Base-by-base conservation (phyloP, 352 stramenopile genomes). In the Globisporangium nodosum region DNA sequence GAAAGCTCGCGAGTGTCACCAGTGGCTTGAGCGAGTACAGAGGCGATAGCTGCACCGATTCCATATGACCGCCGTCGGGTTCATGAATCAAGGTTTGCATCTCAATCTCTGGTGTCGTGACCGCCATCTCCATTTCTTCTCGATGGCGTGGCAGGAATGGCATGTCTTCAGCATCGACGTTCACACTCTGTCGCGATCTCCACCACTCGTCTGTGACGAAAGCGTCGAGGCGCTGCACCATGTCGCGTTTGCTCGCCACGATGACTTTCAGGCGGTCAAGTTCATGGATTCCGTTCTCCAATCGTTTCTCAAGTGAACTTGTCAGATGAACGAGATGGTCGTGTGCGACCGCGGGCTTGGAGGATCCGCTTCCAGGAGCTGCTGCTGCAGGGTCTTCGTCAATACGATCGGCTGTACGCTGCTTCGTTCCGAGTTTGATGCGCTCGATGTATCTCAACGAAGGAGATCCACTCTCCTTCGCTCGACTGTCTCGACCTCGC, bases 381-480 rank as follows among this genome's bases (percentile, higher is more conserved):
- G 35, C 11, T 18, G 48, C 56, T 12, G n/a, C 61, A 18, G 24
- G 21, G 18, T 6, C 33, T 3, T 60, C 51, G 15, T 12, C 18
- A 0, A 51, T 58, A 61, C 58, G 56, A 39, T 52, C 11, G 8
- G 68, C 59, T 13, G 35, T 12, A 31, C 63, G 27, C 4, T 60
- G 24, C 21, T 56, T 70, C 8, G 60, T 69, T n/a, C 69, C 58
- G 35, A 70, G 45, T 43, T 75, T 78, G 55, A 81, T 81, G n/a
- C 76, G 81, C 56, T 90, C 76, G 54, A 90, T 88, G 47, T 70
- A 86, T 27, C 62, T 61, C 39, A 82, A 71, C 45, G 56, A 7
- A 0, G 54, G 45, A 39, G 52, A 52, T 0, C 21, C 51, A 3
- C 6, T 12, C 30, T 49, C 54, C 1, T 24, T 52, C 31, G 64